These are phyloP conservation scores for Fusarium avenaceum DNA, from an alignment of 2,329 filamentous ascomycete species.

Conservation along the genomic window DNA sequence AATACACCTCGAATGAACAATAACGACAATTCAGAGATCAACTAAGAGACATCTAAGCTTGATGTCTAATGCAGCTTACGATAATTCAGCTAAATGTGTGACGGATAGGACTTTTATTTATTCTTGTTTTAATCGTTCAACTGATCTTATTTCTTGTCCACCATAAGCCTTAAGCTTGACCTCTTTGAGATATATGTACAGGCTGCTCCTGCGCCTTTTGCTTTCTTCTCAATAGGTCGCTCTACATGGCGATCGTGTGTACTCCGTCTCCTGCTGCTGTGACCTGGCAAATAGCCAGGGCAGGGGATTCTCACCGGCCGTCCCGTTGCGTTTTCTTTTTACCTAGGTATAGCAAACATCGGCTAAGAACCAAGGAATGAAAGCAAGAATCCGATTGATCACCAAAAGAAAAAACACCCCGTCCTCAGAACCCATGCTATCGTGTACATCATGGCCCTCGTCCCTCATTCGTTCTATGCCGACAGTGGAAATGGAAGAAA, in stretches of 20 bases:
- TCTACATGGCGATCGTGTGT: slow-evolving; percentile 6
- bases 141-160: not conserved
- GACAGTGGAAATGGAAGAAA: not conserved
- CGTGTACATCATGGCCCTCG: slow-evolving; percentile 42
- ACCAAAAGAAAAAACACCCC: slow-evolving; percentile 24
- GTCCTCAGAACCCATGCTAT: slow-evolving; percentile 38
- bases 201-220: slow-evolving; percentile 4
- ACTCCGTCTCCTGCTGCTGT: slow-evolving; percentile 3
- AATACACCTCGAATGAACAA: slow-evolving; percentile 43
- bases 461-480: slow-evolving; percentile 30
- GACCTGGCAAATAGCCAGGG: slow-evolving; percentile 3
- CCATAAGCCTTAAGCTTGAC: slow-evolving; percentile 17
- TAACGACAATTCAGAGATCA: not conserved
- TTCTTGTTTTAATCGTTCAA: not conserved
- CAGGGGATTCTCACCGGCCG: not conserved
- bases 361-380: slow-evolving; percentile 7
- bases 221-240: not conserved
- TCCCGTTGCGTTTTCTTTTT: not conserved
- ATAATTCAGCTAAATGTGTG: not conserved
- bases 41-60: not conserved
- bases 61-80: not conserved
- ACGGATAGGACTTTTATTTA: not conserved
- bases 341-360: slow-evolving; percentile 5
- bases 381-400: slow-evolving; percentile 11
- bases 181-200: slow-evolving; percentile 22